Evolutionary conservation across 208 protist species (phyloP).

Genomic region (Histomonas meleagridis): DNA sequence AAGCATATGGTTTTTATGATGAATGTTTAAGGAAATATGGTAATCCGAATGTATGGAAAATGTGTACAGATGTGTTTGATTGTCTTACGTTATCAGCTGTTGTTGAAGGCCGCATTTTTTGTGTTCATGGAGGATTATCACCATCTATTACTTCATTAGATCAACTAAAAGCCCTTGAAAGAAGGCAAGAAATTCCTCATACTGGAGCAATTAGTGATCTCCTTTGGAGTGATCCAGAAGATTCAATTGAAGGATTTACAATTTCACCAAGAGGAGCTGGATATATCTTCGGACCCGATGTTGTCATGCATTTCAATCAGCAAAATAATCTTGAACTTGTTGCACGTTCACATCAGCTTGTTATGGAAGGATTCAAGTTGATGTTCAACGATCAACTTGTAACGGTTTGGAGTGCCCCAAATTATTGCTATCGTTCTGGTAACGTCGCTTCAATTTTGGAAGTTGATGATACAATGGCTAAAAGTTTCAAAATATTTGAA

Average conservation of each 20-base stretch:
- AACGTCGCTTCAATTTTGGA: conserved; percentile 69
- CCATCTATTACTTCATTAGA: conserved; percentile 65
- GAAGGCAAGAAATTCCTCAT: conserved; percentile 70
- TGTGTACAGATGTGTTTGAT: conserved; percentile 69
- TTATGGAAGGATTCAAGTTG: conserved; percentile 74
- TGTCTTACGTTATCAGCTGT: conserved; percentile 65
- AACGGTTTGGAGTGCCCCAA: conserved; percentile 75
- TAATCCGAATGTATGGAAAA: conserved; percentile 68
- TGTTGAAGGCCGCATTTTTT: conserved; percentile 56
- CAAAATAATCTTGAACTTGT: conserved; percentile 66
- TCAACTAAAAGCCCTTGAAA: conserved; percentile 67
- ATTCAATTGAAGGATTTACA: conserved; percentile 69
- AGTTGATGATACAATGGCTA: conserved; percentile 48
- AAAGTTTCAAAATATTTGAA: conserved; percentile 78
- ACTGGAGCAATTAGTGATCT: conserved; percentile 71
- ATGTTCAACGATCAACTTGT: conserved; percentile 66
- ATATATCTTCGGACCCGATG: conserved; percentile 66
- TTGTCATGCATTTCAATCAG: conserved; percentile 60
- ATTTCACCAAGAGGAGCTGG: conserved; percentile 68
- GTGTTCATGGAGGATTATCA: conserved; percentile 69
- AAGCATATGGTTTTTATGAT: conserved; percentile 77
- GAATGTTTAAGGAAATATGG: conserved; percentile 72
- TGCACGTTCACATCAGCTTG: conserved; percentile 70
- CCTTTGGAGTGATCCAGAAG: conserved; percentile 76
- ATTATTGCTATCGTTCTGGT: conserved; percentile 58